Base-by-base conservation (phyloP, 768 basidiomycete genomes). In the Roridomyces roridus region DNA sequence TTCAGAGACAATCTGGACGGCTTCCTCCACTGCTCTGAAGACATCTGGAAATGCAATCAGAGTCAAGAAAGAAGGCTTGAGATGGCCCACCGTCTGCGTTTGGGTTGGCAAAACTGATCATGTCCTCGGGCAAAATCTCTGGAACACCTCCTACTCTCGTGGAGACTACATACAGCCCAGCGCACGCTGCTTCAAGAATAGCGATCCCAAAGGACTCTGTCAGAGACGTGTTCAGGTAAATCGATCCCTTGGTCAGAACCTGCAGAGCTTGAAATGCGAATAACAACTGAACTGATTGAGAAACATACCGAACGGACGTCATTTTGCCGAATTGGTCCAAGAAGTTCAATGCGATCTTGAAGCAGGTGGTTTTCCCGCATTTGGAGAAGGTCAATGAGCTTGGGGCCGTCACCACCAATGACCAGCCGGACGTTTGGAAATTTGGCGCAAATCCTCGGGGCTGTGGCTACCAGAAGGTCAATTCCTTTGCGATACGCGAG, bases 131-230 rank as follows among this genome's bases (percentile, higher is more conserved):
- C 14, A 99, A 76, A 51, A 98, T 91, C 71, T 98, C 97, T 0
- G 96, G 94, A 0, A 98, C 92, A 1, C 97, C 97, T 0, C 97
- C 97, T 0, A 98, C 96, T 40, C 87, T 85, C 0, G 97, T 98
- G 37, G 89, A 89, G 45, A 98, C 96, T 46, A 98, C 90, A 67
- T 96, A 96, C 15, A 98, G 80, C 1, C 97, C 96, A 0, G 94
- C 87, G 61, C 92, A 96, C 0, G 97, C 97, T 0, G 96, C 97
- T 76, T 99, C 97, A 39, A 99, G 82, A 61, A 96, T 95, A n/a
- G 91, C 92, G 62, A 96, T 98, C 0, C 97, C 96, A 63, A 98
- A 99, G 0, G 97, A 85, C 70, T 98, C 97, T 1, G 96, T 98
- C 23, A 98, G 81, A 0, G 94, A 96, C 0, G 97, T 96, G 67